These are phyloP conservation scores for Xylariales sp. DNA, from an alignment of 2,329 filamentous ascomycete genomes.

Conservation along the genomic window DNA sequence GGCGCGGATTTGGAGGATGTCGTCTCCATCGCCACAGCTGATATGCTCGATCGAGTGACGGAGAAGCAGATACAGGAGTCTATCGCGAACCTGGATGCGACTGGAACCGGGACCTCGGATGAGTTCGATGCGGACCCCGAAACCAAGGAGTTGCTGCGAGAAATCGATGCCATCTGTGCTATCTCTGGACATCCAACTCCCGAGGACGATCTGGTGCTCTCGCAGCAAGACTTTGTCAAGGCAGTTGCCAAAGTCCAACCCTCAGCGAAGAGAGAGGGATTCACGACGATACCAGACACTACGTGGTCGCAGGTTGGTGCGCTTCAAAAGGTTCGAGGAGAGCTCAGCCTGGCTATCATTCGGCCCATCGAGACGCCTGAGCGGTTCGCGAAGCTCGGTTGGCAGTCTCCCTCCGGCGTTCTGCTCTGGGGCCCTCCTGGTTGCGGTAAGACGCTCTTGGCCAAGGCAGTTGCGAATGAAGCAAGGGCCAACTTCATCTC, in stretches of 20 bases:
- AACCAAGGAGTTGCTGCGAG: slow-evolving; percentile 8
- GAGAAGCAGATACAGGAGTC: slow-evolving; percentile 9
- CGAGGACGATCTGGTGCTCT: slow-evolving; percentile 21
- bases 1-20: slow-evolving; percentile 77
- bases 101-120: not conserved
- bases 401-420: slow-evolving; percentile 78
- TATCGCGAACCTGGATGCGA: not conserved
- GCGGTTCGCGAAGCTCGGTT: slow-evolving; percentile 70
- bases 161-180: slow-evolving; percentile 16
- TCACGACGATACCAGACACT: slow-evolving; percentile 88
- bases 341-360: slow-evolving; percentile 82
- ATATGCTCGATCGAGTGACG: slow-evolving; percentile 27
- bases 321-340: slow-evolving; percentile 70
- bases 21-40: slow-evolving; percentile 39
- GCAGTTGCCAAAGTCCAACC: slow-evolving; percentile 74
- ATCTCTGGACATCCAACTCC: slow-evolving; percentile 15
- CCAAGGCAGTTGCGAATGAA: slow-evolving; percentile 93
- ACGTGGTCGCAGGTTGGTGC: slow-evolving; percentile 93
- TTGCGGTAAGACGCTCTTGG: slow-evolving; percentile 93
- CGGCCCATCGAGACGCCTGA: slow-evolving; percentile 82
- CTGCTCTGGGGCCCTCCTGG: slow-evolving; percentile 95
- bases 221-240: slow-evolving; percentile 63
- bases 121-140: slow-evolving; percentile 18
- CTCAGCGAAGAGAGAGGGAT: slow-evolving; percentile 86
- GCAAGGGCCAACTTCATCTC: slow-evolving; percentile 97